Percentiles rank a stretch among this genome's conserved stretches.
Evolutionary conservation across 805 yeast genomes (phyloP).

Genomic region (Wickerhamiella slavikovae): DNA sequence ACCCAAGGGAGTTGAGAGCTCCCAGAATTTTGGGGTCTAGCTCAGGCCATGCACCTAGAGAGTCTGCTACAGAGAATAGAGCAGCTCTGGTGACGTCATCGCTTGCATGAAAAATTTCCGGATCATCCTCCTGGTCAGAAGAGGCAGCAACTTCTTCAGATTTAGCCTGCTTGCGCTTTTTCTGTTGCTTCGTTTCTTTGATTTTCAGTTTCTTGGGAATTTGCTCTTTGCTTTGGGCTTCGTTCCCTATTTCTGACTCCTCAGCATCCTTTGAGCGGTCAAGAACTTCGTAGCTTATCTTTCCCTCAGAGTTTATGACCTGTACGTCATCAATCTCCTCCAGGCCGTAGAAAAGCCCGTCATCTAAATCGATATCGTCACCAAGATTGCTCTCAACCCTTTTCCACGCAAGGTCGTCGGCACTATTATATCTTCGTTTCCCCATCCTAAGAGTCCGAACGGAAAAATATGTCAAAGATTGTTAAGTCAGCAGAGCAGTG

Average conservation of each 20-base stretch:
- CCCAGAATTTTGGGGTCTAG: constrained; percentile 27
- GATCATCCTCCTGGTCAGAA: neutral
- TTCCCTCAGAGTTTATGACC: constrained; percentile 53
- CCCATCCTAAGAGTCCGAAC: too few species aligned
- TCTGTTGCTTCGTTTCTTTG: constrained; percentile 4
- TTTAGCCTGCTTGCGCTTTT: constrained; percentile 1
- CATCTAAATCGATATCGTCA: constrained; percentile 58
- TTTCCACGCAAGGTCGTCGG: constrained; percentile 36
- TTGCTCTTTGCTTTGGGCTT: constrained; percentile 1
- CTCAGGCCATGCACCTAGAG: constrained; percentile 18
- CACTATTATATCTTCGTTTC: neutral
- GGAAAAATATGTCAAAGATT: constrained; percentile 10
- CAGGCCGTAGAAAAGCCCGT: constrained; percentile 77
- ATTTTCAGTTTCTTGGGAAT: constrained; percentile 2
- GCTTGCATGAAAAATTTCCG: constrained; percentile 2
- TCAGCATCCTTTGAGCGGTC: constrained; percentile 20
- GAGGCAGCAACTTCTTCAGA: neutral
- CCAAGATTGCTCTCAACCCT: constrained; percentile 24
- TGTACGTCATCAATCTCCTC: constrained; percentile 91
- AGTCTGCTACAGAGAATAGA: constrained; percentile 2
- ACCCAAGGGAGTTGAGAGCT: constrained; percentile 40
- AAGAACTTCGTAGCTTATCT: constrained; percentile 26
- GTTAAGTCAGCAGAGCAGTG: constrained; percentile 38
- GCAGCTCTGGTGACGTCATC: constrained; percentile 7
- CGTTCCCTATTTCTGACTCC: constrained; percentile 7